phyloP scores from a whole-genome alignment of 257 asterid genomes.

The Scutellaria baicalensis region DNA sequence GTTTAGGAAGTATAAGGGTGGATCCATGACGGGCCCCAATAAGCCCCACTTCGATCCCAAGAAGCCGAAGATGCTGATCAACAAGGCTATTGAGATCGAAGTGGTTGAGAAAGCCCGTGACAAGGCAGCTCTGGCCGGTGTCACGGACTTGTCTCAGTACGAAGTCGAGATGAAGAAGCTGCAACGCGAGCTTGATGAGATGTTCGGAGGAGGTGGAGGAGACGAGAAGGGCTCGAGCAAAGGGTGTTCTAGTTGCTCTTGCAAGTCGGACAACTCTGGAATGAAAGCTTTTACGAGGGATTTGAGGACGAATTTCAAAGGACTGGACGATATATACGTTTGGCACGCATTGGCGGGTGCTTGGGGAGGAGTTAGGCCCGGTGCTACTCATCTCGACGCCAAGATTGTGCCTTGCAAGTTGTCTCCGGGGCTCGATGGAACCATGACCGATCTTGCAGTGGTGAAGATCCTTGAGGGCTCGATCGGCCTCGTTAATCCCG shows the following conservation, averaged over 20 bases:
- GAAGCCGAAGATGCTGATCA: constrained; percentile 54
- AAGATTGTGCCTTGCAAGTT: constrained; percentile 38
- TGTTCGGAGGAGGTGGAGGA: constrained; percentile 34
- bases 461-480: constrained; percentile 66
- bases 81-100: constrained; percentile 71
- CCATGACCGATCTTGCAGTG: constrained; percentile 70
- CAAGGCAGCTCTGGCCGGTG: constrained; percentile 40
- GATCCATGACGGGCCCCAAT: constrained; percentile 34
- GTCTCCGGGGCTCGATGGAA: constrained; percentile 66
- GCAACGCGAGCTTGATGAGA: constrained; percentile 33
- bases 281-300: constrained; percentile 52
- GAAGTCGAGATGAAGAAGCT: constrained; percentile 25
- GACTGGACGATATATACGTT: constrained; percentile 65
- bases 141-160: constrained; percentile 25
- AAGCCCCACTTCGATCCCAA: constrained; percentile 44
- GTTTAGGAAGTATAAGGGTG: constrained; percentile 42
- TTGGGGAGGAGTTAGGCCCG: constrained; percentile 75
- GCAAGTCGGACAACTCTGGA: constrained; percentile 28
- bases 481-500: constrained; percentile 66
- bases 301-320: constrained; percentile 44
- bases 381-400: constrained; percentile 45
- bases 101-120: constrained; percentile 53
- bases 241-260: constrained; percentile 24
- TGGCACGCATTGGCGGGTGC: constrained; percentile 81
- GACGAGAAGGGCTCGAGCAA: constrained; percentile 12